These are phyloP conservation scores for Saccharum officinarum DNA, from an alignment of 176 grass and related monocot species.

Conservation along the genomic window DNA sequence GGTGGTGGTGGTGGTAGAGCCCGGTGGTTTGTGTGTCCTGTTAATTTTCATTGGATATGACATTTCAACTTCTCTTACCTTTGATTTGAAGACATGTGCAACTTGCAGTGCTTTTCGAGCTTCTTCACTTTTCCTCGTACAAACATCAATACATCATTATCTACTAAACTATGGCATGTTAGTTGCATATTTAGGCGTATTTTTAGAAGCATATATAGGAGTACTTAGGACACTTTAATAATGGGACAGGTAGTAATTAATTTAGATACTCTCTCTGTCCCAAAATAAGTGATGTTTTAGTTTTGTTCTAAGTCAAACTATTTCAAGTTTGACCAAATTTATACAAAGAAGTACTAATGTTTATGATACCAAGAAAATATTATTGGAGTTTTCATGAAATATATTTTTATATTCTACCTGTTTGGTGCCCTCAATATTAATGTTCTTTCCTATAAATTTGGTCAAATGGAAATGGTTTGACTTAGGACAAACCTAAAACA, in stretches of 20 bases:
- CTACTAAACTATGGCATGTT: background rate
- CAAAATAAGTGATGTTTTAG: too few relatives aligned
- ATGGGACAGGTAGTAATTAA: background rate
- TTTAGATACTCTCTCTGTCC: background rate
- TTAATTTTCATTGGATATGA: background rate
- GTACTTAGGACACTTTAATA: background rate
- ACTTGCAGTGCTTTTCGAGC: background rate
- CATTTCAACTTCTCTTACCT: background rate
- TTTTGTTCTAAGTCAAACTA: too few relatives aligned
- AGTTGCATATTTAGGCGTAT: background rate
- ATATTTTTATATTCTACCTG: too few relatives aligned
- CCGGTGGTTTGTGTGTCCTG: background rate
- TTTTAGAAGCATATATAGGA: background rate
- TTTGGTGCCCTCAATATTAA: too few relatives aligned
- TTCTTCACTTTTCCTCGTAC: background rate
- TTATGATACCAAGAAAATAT: too few relatives aligned
- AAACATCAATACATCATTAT: background rate
- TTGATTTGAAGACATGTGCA: background rate
- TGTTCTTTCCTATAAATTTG: too few relatives aligned
- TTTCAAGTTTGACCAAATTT: too few relatives aligned
- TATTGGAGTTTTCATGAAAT: too few relatives aligned
- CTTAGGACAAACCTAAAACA: too few relatives aligned
- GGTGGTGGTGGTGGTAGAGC: too few relatives aligned
- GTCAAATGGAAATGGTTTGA: too few relatives aligned
- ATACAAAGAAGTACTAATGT: too few relatives aligned